These are phyloP conservation scores for Xylaria acuta DNA, from an alignment of 495 filamentous ascomycete genomes.

Conservation along the genomic window DNA sequence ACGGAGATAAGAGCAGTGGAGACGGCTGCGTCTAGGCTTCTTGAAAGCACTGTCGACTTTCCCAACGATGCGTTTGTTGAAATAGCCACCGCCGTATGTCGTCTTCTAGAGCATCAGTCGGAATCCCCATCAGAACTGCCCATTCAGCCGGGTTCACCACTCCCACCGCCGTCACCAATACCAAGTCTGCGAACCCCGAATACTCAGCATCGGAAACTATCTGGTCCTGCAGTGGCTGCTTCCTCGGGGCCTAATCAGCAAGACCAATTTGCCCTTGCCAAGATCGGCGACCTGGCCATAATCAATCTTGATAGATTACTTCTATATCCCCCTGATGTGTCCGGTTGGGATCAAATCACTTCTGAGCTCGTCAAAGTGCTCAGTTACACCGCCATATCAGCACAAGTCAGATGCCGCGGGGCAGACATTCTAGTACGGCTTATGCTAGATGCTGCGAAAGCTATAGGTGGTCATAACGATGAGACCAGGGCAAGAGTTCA, in stretches of 20 bases:
- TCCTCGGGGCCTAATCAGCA: conserved; percentile 63
- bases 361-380: conserved; percentile 70
- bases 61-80: conserved; percentile 81
- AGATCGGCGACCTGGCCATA: conserved; percentile 75
- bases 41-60: conserved; percentile 89
- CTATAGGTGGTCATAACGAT: conserved; percentile 54
- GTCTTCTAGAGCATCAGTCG: conserved; percentile 58
- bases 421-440: conserved; percentile 78
- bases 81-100: conserved; percentile 75
- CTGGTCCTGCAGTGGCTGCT: conserved; percentile 65
- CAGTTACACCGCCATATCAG: conserved; percentile 58
- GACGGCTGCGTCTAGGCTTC: conserved; percentile 81
- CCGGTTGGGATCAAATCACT: conserved; percentile 78
- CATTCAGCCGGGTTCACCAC: conserved; percentile 45
- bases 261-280: conserved; percentile 80
- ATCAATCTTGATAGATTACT: conserved; percentile 82
- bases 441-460: conserved; percentile 67
- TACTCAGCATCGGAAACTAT: conserved; percentile 60
- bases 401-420: conserved; percentile 71
- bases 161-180: conserved; percentile 29
- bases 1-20: conserved; percentile 87
- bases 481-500: conserved; percentile 66
- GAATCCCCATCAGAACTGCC: conserved; percentile 40
- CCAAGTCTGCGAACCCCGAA: conserved; percentile 41
- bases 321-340: conserved; percentile 63